phyloP scores from a whole-genome alignment of 257 asterid genomes.

The Anisodus tanguticus region DNA sequence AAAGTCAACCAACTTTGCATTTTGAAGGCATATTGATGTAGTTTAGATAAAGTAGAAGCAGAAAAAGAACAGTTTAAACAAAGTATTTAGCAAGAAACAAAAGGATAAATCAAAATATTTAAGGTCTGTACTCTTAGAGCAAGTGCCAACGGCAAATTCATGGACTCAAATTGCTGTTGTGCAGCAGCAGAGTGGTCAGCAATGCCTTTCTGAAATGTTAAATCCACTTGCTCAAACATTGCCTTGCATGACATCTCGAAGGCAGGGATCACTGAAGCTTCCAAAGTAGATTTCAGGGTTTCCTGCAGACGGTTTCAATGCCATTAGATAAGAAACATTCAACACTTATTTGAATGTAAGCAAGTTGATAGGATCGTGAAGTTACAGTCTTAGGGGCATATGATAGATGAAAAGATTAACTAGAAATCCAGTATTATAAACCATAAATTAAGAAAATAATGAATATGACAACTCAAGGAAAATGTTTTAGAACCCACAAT shows the following conservation, averaged over 20 bases:
- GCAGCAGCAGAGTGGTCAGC: constrained; percentile 71
- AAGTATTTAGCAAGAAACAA: constrained; percentile 18
- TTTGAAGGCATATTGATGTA: constrained; percentile 12
- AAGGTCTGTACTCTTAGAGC: constrained; percentile 68
- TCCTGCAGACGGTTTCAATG: constrained; percentile 63
- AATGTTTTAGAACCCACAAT: not conserved
- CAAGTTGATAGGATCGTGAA: constrained; percentile 17
- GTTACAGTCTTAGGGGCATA: not conserved
- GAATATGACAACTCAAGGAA: not conserved
- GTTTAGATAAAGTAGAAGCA: constrained; percentile 15
- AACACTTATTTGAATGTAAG: not conserved
- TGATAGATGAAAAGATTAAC: not conserved
- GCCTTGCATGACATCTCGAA: constrained; percentile 92
- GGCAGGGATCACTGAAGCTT: constrained; percentile 84
- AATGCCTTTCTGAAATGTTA: constrained; percentile 89
- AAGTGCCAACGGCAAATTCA: constrained; percentile 80
- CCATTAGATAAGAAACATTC: not conserved
- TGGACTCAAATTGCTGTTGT: constrained; percentile 81
- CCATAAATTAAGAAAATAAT: not conserved
- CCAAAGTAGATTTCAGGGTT: constrained; percentile 74
- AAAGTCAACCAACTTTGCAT: not conserved
- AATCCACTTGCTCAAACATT: constrained; percentile 95
- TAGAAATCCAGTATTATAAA: not conserved
- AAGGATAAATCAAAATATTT: not conserved
- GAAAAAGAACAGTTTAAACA: not conserved